Evolutionary conservation across 2,329 filamentous ascomycete species (phyloP), one percentile per base, ranked within the genome.

Genomic region (Trichophaea hybrida): DNA sequence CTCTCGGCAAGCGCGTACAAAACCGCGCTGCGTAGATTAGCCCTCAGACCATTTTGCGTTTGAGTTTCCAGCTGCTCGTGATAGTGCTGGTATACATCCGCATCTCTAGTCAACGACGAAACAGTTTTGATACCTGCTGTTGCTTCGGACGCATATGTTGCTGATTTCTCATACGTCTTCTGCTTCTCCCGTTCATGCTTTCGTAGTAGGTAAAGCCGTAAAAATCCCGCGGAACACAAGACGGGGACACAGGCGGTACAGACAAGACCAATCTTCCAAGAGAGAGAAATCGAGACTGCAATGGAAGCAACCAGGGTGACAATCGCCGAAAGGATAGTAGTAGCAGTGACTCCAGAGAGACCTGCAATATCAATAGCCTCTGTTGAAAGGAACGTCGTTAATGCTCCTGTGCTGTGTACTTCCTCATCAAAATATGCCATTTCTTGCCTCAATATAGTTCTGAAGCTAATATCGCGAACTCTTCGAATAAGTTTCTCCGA

Each of bases 241-340:
- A 94, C 72, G 0, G 88, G 88, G 15, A 94, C 82, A 0, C 83
- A 85, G 1, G 86, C 77, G 57, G 85, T 84, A 67, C 86, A 90
- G 33, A 94, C 88, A 0, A 94, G 77, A 12, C 86, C 84, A 15
- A 94, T 75, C 72, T 94, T 94, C 88, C 88, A 94, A 1, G 86
- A 87, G 58, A 93, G 80, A 6, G 80, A 78, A 15, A 88, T 74
- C 10, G 83, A 79, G 31, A 94, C 74, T 10, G 79, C 73, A 55
- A 88, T 80, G 10, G 88, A 83, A 1, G 84, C 80, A 48, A 91
- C 70, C 5, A 97, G 77, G 0, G 90, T 96, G 0, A 88, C 90
- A 1, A 74, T 72, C 37, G 90, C 86, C 71, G 88, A 84, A 12
- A 77, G 74, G 15, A 78, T 71, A 0, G 76, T 76, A 4, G 75